Evolutionary conservation across 441 rosid genomes (phyloP).

Genomic region (Eruca vesicaria): DNA sequence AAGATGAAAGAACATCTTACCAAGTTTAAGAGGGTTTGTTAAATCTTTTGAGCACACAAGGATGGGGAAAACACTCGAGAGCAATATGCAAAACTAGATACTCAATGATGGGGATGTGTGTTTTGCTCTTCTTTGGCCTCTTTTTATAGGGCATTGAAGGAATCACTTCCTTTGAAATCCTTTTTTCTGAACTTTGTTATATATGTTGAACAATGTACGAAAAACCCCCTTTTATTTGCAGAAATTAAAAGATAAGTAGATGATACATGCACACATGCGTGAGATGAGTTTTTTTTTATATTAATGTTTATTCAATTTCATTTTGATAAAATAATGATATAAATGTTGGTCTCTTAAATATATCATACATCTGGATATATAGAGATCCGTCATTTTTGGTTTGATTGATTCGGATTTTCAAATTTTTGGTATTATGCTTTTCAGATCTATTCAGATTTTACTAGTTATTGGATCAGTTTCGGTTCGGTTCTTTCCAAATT

Average conservation of each 20-base stretch:
- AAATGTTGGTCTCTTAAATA: too few relatives aligned
- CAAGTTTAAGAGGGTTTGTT: constrained; percentile 8
- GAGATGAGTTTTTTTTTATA: too few relatives aligned
- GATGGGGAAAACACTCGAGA: constrained; percentile 15
- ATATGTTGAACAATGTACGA: constrained; percentile 7
- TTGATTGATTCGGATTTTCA: too few relatives aligned
- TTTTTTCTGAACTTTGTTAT: not conserved
- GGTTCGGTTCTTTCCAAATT: too few relatives aligned
- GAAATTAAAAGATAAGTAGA: not conserved
- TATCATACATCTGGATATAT: too few relatives aligned
- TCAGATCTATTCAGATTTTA: too few relatives aligned
- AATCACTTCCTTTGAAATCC: not conserved
- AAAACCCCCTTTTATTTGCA: not conserved
- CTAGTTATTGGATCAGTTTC: too few relatives aligned
- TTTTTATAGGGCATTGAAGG: constrained; percentile 34
- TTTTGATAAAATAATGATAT: too few relatives aligned
- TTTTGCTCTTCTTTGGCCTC: constrained; percentile 25
- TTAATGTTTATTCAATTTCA: too few relatives aligned
- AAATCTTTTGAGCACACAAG: constrained; percentile 18
- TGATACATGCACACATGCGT: too few relatives aligned
- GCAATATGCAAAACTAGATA: constrained; percentile 7
- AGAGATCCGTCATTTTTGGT: too few relatives aligned
- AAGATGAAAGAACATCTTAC: constrained; percentile 35
- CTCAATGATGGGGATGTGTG: constrained; percentile 1
- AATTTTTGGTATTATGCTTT: too few relatives aligned